phyloP scores from a whole-genome alignment of 345 rosid species.

The Populus deltoides region DNA sequence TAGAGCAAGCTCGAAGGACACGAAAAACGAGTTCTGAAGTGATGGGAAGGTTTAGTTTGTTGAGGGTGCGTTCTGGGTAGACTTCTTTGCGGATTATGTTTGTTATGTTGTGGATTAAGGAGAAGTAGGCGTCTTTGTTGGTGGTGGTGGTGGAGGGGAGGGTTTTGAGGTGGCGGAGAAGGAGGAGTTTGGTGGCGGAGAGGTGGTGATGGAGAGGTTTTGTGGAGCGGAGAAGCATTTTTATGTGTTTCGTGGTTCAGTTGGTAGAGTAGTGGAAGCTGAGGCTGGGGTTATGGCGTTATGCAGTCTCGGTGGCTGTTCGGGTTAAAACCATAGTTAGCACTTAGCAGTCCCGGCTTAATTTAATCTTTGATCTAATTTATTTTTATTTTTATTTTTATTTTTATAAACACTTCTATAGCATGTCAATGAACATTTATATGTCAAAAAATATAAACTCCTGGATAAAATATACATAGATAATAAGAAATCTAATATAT shows the following conservation, averaged over 20 bases:
- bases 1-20: slow-evolving; percentile 73
- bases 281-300: too few species aligned
- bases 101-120: slow-evolving; percentile 75
- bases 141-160: not conserved
- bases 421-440: too few species aligned
- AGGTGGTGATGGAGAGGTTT: not conserved
- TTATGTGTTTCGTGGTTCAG: not conserved
- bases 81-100: slow-evolving; percentile 72
- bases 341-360: too few species aligned
- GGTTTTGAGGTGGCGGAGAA: slow-evolving; percentile 4
- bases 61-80: slow-evolving; percentile 74
- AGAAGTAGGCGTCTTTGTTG: slow-evolving; percentile 66
- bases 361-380: too few species aligned
- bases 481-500: too few species aligned
- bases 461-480: too few species aligned
- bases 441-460: too few species aligned
- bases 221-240: not conserved
- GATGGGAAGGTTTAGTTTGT: slow-evolving; percentile 41
- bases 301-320: too few species aligned
- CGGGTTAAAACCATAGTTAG: too few species aligned
- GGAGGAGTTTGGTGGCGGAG: not conserved
- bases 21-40: slow-evolving; percentile 77
- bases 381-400: too few species aligned
- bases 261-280: too few species aligned
- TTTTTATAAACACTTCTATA: too few species aligned